Evolutionary conservation across 2,329 filamentous ascomycete species (phyloP), one percentile per base, ranked within the genome.

Genomic region (Fusarium tjaetaba): DNA sequence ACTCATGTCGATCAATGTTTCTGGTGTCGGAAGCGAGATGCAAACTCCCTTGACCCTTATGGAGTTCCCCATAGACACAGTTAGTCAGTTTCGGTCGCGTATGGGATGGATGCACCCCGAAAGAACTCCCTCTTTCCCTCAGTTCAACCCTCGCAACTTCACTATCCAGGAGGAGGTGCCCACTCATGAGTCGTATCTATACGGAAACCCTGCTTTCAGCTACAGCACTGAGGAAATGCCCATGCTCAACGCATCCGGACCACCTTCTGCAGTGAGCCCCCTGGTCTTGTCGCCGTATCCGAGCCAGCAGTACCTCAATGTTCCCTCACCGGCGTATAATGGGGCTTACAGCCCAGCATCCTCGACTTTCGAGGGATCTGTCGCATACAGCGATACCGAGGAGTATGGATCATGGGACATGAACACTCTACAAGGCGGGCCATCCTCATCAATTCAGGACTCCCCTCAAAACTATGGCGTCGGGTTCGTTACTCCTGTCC

Each of bases 41-140:
- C 88, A 91, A 77, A 89, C 90, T 36, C 90, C 91, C 16, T 82
- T 93, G 69, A 84, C 86, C 10, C 85, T 95, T 48, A 93, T 94
- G 90, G 90, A 93, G 75, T 91, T 91, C 70, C 92, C 93, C 24
- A 90, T 93, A 62, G 88, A 93, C 74, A 90, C 90, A 52, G 90
- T 93, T 62, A 85, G 86, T 65, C 89, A 91, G 76, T 94, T 95
- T 82, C 90, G 91, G 75, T 86, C 85, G 41, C 89, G 91, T 73
- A 91, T 94, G 85, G 90, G 92, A 53, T 93, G 90, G 90, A 81
- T 86, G 49, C 87, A 90, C 69, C 89, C 90, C 16, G 84, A 86
- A 71, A 85, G 88, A 71, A 90, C 89, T 48, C 86, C 85, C 11
- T 89, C 89, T 15, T 91, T 91, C 81, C 89, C 89, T 32, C 88